Base-by-base conservation (phyloP, 2,329 filamentous ascomycete genomes). In the Rutstroemia sp. region DNA sequence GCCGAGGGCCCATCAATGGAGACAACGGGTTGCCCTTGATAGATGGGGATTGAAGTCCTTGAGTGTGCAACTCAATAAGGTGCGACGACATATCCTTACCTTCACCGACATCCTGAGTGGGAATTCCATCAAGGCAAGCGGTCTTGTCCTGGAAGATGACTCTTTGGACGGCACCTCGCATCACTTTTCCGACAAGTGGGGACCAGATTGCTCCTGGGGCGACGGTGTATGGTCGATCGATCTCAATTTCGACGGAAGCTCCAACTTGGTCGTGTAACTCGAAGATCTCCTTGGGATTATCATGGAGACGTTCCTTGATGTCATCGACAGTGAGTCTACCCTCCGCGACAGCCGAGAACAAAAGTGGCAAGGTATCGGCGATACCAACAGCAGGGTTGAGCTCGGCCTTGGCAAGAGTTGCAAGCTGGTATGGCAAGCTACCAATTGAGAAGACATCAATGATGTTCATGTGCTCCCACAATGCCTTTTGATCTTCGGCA, bases 361-460 rank as follows among this genome's bases (percentile, higher is more conserved):
- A 78, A 30, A 92, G 76, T 42, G 88, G 88, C 56, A 92, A 75
- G 40, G 86, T 80, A 68, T 92, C 88, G 4, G 82, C 76, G 63
- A 92, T 88, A 60, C 88, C 88, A 63, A 82, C 77, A 3, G 81
- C 76, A 16, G 84, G 77, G 52, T 83, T 79, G 12, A 78, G 76
- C 57, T 78, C 72, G 63, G 75, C 69, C 59, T 81, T 76, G 27
- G 77, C 71, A 59, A 77, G 74, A 51, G 77, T 77, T 54, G 86
- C 86, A 58, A 91, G 75, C 71, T 91, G 86, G 72, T 88, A 92
- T 10, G 88, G 88, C 61, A 91, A 74, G 69, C 86, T 90, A 60
- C 88, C 88, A 61, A 91, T 78, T 1, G 87, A 89, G 75, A 92
- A 91, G 55, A 89, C 81, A 68, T 92, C 88, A 63, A 92, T 90